phyloP scores from a whole-genome alignment of 2,329 filamentous ascomycete genomes.

The Rosellinia necatrix region DNA sequence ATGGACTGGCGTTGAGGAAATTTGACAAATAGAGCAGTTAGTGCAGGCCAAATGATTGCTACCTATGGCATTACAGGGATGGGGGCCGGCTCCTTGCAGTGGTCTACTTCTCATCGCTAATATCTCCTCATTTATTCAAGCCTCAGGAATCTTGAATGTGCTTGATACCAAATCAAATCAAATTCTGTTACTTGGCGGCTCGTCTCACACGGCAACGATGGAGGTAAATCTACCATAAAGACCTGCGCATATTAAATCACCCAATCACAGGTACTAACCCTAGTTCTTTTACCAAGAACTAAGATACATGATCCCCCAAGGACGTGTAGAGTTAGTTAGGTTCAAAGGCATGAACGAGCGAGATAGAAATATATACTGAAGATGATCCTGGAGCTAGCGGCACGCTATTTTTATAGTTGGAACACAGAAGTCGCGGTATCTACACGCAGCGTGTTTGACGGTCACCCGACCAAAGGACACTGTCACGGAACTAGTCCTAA shows the following conservation, averaged over 20 bases:
- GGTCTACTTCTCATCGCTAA: background rate
- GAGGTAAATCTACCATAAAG: background rate
- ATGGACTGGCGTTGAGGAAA: conserved; percentile 2
- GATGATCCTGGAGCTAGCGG: too few relatives aligned
- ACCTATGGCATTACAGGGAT: background rate
- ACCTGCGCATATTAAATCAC: background rate
- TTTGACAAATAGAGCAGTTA: background rate
- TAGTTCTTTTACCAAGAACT: too few relatives aligned
- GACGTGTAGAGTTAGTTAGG: too few relatives aligned
- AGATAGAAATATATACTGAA: too few relatives aligned
- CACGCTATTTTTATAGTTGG: too few relatives aligned
- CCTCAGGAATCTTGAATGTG: background rate
- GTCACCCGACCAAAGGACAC: too few relatives aligned
- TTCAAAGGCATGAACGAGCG: too few relatives aligned
- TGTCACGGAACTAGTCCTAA: too few relatives aligned
- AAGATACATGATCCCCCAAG: too few relatives aligned
- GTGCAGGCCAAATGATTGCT: conserved; percentile 5
- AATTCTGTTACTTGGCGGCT: background rate
- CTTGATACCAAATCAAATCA: background rate
- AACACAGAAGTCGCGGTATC: too few relatives aligned
- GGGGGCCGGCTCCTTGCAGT: background rate
- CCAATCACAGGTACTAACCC: background rate
- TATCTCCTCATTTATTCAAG: background rate
- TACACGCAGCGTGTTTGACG: too few relatives aligned
- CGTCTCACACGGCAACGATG: background rate